Evolutionary conservation across 805 yeast genomes (phyloP).

Genomic region (Ogataea methylovora): DNA sequence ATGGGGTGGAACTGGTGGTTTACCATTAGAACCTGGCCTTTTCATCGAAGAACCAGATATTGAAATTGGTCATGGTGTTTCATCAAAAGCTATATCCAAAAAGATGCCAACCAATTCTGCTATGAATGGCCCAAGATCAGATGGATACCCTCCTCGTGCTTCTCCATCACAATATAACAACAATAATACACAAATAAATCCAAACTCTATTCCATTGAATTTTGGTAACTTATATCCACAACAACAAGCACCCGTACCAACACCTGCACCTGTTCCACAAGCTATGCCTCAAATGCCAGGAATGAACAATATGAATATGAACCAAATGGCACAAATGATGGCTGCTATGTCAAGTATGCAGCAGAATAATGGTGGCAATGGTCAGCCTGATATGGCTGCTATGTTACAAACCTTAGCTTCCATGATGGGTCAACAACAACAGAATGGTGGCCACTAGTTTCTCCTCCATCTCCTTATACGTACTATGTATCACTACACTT

Average conservation of each 20-base stretch:
- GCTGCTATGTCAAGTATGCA: constrained; percentile 22
- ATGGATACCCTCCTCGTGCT: constrained; percentile 19
- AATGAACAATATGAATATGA: background rate
- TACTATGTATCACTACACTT: too few species aligned
- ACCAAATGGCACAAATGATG: constrained; percentile 25
- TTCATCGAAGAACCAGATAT: constrained; percentile 96
- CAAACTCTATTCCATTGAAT: constrained; percentile 15
- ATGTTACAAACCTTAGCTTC: constrained; percentile 28
- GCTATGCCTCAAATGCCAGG: constrained; percentile 4
- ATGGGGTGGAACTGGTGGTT: constrained; percentile 97
- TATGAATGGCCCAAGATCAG: constrained; percentile 79
- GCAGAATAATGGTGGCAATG: constrained; percentile 12
- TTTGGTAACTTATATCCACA: constrained; percentile 11
- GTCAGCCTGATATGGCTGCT: constrained; percentile 24
- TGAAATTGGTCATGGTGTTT: constrained; percentile 89
- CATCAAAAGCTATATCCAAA: constrained; percentile 84
- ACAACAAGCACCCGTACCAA: constrained; percentile 5
- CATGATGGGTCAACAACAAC: constrained; percentile 26
- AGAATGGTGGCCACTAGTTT: background rate
- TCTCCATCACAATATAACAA: constrained; percentile 7
- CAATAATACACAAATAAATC: constrained; percentile 9
- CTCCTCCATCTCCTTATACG: too few species aligned
- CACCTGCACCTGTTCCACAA: constrained; percentile 16
- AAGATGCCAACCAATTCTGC: constrained; percentile 90
- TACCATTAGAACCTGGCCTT: constrained; percentile 67